Conservation (phyloP, 208 protist species). For the Herpetomonas samuelpessoai region DNA sequence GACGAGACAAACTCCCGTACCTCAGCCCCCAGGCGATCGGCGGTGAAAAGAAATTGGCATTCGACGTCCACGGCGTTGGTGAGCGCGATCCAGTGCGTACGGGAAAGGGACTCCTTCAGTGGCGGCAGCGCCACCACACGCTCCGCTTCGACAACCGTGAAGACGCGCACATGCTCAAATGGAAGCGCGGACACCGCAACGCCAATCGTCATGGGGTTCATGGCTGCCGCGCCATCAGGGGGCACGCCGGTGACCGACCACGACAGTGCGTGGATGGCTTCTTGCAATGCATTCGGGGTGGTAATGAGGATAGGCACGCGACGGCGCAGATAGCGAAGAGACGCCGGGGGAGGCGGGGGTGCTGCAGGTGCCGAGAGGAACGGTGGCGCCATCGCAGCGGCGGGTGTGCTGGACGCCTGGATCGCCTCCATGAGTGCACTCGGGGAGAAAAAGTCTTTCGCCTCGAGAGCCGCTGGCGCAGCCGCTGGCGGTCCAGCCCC, state of each 20-base stretch:
- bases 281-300: constrained; percentile 36
- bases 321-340: constrained; percentile 30
- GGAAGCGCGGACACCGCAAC: constrained; percentile 32
- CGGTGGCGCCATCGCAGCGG: constrained; percentile 5
- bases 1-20: constrained; percentile 35
- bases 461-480: too few relatives aligned
- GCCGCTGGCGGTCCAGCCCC: too few relatives aligned
- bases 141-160: constrained; percentile 44
- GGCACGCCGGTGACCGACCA: constrained; percentile 8
- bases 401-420: neutral
- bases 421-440: neutral
- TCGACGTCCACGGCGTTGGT: constrained; percentile 73
- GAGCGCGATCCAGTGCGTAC: constrained; percentile 55
- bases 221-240: constrained; percentile 2
- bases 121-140: constrained; percentile 31
- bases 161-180: constrained; percentile 58
- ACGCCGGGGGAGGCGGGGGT: constrained; percentile 17
- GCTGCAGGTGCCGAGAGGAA: constrained; percentile 3
- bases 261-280: constrained; percentile 16
- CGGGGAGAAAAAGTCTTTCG: too few relatives aligned
- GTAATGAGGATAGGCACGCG: constrained; percentile 51
- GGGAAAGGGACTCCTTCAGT: constrained; percentile 24
- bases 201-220: neutral
- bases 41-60: constrained; percentile 68
- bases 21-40: constrained; percentile 26